phyloP scores from a whole-genome alignment of 306 rosid genomes.

The Prunus padus region DNA sequence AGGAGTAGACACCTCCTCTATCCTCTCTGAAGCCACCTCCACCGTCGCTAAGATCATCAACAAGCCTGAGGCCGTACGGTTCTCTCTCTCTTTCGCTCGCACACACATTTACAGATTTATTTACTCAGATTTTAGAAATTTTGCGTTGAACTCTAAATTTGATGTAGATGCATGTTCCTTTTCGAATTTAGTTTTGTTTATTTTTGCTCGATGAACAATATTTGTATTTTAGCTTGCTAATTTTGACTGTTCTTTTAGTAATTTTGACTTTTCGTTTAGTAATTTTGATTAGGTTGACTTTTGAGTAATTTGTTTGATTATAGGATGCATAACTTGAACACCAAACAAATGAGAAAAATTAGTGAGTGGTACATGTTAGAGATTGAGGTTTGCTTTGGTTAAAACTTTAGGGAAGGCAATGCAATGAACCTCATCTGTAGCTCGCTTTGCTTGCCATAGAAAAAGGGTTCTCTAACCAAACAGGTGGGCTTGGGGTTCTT shows the following conservation, averaged over 20 bases:
- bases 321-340: background rate
- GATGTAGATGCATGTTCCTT: background rate
- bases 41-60: constrained; percentile 66
- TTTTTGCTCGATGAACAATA: background rate
- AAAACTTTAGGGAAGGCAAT: background rate
- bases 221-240: background rate
- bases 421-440: background rate
- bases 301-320: background rate
- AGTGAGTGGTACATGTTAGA: background rate
- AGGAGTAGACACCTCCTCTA: constrained; percentile 79
- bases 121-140: background rate
- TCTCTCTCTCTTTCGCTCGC: background rate
- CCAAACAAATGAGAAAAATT: background rate
- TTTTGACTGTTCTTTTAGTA: background rate
- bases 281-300: background rate
- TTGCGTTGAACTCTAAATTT: background rate
- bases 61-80: constrained; percentile 73
- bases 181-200: background rate
- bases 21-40: constrained; percentile 91
- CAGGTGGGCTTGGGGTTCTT: background rate
- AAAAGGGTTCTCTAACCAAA: background rate
- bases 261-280: background rate
- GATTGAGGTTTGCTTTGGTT: background rate
- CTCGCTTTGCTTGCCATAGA: background rate
- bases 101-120: background rate